A percentile compares a stretch with the other conserved stretches of the same genome.
phyloP scores from a whole-genome alignment of 148 eudicot species.

The Cornus controversa region DNA sequence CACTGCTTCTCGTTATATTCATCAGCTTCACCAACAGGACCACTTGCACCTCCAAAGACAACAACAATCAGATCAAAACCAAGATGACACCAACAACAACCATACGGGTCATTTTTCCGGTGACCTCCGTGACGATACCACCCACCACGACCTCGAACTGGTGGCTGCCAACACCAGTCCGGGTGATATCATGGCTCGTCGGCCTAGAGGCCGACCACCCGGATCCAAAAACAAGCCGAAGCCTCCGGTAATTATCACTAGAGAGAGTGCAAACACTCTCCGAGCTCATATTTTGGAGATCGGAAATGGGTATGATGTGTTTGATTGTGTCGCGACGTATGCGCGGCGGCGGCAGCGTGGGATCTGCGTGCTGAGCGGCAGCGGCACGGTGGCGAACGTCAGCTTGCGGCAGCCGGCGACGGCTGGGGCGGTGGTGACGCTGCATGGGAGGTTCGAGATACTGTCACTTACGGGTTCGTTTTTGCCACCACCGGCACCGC shows the following conservation, averaged over 20 bases:
- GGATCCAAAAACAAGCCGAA: conserved; percentile 73
- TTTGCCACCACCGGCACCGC: conserved; percentile 74
- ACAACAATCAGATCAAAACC: conserved; percentile 12
- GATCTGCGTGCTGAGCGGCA: conserved; percentile 64
- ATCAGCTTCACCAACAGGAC: conserved; percentile 44
- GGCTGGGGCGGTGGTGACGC: conserved; percentile 47
- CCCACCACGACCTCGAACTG: conserved; percentile 27
- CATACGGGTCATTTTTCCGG: conserved; percentile 3
- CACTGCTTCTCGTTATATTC: conserved; percentile 51
- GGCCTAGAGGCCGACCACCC: conserved; percentile 69
- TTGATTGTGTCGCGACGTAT: conserved; percentile 55
- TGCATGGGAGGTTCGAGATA: conserved; percentile 74
- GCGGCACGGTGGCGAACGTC: conserved; percentile 72
- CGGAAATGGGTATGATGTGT: conserved; percentile 52
- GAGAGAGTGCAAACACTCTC: conserved; percentile 72
- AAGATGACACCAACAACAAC: conserved; percentile 16
- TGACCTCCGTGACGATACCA: conserved; percentile 13
- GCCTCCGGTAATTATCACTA: conserved; percentile 69
- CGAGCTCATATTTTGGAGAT: conserved; percentile 72
- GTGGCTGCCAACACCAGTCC: conserved; percentile 23
- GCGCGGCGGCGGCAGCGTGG: conserved; percentile 70
- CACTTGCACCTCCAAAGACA: conserved; percentile 36
- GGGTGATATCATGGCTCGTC: conserved; percentile 43
- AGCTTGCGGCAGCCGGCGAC: conserved; percentile 61
- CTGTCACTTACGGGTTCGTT: conserved; percentile 62